Conservation (phyloP, 441 rosid species). For the Kokia cookei region DNA sequence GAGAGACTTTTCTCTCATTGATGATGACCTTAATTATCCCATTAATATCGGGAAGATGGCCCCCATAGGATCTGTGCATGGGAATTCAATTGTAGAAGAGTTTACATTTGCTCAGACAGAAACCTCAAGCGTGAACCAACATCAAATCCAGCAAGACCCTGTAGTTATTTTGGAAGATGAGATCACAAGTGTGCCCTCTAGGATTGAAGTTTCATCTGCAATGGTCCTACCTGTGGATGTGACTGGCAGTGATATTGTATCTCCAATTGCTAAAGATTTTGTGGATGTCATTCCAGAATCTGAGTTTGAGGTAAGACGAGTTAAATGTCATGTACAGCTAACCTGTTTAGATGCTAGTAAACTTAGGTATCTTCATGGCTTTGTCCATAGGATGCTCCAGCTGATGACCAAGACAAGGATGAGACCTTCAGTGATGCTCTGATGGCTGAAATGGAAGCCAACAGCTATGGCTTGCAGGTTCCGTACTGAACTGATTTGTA, state of each 20-base stretch:
- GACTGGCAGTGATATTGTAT: constrained; percentile 24
- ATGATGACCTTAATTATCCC: constrained; percentile 14
- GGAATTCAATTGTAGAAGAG: constrained; percentile 20
- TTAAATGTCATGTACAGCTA: background rate
- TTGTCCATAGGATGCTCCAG: constrained; percentile 35
- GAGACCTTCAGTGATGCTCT: constrained; percentile 33
- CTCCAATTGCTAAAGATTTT: constrained; percentile 17
- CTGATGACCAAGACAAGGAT: constrained; percentile 26
- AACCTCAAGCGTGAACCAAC: constrained; percentile 19
- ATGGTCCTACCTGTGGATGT: constrained; percentile 25
- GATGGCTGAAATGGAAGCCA: constrained; percentile 81
- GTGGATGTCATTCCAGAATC: constrained; percentile 21
- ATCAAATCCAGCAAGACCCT: constrained; percentile 22
- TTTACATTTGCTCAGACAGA: constrained; percentile 16
- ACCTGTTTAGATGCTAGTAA: constrained; percentile 3
- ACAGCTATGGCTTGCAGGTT: constrained; percentile 84
- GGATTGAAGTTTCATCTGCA: constrained; percentile 21
- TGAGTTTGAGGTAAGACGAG: constrained; percentile 24
- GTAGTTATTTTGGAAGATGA: constrained; percentile 12
- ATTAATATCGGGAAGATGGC: constrained; percentile 17
- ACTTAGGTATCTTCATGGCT: constrained; percentile 8
- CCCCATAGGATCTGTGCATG: constrained; percentile 10
- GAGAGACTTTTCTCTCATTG: constrained; percentile 17
- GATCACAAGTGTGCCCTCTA: constrained; percentile 9
- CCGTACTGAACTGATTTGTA: background rate